Evolutionary conservation across 306 rosid species (phyloP).

Genomic region (Vachellia collinsii): DNA sequence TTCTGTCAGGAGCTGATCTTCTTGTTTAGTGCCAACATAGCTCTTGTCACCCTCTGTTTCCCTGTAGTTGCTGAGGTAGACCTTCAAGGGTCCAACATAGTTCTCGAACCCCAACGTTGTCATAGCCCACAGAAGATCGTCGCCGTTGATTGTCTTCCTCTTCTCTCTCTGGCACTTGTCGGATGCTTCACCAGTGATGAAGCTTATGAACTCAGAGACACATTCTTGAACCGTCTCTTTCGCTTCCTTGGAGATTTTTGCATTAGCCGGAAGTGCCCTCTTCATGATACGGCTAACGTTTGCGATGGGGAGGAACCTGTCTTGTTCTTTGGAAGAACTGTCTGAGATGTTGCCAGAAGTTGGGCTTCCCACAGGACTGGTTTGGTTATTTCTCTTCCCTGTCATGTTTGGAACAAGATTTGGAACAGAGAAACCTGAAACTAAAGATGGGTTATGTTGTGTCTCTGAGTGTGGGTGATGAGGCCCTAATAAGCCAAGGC

Average conservation of each 20-base stretch:
- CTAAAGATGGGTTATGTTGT: not conserved
- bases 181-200: slow-evolving; percentile 91
- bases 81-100: slow-evolving; percentile 73
- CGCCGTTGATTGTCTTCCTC: slow-evolving; percentile 88
- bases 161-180: slow-evolving; percentile 85
- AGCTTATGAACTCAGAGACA: slow-evolving; percentile 89
- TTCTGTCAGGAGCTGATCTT: slow-evolving; percentile 42
- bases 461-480: slow-evolving; percentile 16
- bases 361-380: slow-evolving; percentile 76
- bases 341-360: slow-evolving; percentile 69
- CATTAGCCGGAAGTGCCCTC: slow-evolving; percentile 79
- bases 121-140: slow-evolving; percentile 93
- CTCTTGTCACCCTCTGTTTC: slow-evolving; percentile 76
- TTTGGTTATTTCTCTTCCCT: slow-evolving; percentile 55
- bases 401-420: slow-evolving; percentile 45
- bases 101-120: slow-evolving; percentile 82
- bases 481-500: not conserved
- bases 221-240: slow-evolving; percentile 89
- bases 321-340: slow-evolving; percentile 68
- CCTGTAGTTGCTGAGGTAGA: slow-evolving; percentile 68
- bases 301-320: slow-evolving; percentile 85
- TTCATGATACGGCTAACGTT: slow-evolving; percentile 91
- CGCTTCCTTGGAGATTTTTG: slow-evolving; percentile 85
- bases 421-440: slow-evolving; percentile 20
- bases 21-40: slow-evolving; percentile 44